Evolutionary conservation across 768 basidiomycete species (phyloP), one percentile per base, ranked within the genome.

Genomic region (Leucosporidium creatinivorum): DNA sequence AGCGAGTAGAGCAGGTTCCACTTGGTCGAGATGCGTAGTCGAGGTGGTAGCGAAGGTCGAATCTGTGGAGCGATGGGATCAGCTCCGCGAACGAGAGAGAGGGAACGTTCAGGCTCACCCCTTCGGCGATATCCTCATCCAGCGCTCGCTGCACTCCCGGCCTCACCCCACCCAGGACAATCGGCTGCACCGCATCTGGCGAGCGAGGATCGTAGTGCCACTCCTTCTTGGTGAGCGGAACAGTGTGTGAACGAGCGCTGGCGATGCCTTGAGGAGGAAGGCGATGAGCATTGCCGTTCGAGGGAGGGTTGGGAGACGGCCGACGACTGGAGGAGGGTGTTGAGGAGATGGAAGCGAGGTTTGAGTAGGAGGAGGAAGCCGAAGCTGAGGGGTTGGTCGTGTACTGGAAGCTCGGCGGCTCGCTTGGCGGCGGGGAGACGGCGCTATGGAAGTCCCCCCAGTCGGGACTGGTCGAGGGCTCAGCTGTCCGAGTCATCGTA

Each of bases 1-100:
- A 96, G 82, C 21, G 91, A 93, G 79, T 93, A 93, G 8, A 92
- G 79, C 0, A 93, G 83, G 0, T 83, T 83, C 92, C 92, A 94
- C 33, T 81, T 79, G 10, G 82, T 80, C 0, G 87, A 82, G 23
- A 93, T 83, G 6, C 87, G 86, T 2, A 84, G 81, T 9, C 93
- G 83, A 0, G 89, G 85, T 0, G 91, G 88, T 1, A 93, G 81
- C 65, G 85, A 81, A 1, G 85, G 78, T 0, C 89, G 86, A 30
- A 93, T 80, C 89, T 91, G 61, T n/a, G 50, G 0, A 15, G 7
- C 36, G 8, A 26, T 52, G 30, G 5, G 49, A 19, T 47, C 26
- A 31, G 19, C 33, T 51, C 21, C 36, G 28, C 6, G 4, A 23
- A n/a, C 55, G 30, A 44, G 39, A 49, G 17, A 21, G 33, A 25